Conservation (phyloP, 176 grass and related monocot species). For the Juncus effusus region DNA sequence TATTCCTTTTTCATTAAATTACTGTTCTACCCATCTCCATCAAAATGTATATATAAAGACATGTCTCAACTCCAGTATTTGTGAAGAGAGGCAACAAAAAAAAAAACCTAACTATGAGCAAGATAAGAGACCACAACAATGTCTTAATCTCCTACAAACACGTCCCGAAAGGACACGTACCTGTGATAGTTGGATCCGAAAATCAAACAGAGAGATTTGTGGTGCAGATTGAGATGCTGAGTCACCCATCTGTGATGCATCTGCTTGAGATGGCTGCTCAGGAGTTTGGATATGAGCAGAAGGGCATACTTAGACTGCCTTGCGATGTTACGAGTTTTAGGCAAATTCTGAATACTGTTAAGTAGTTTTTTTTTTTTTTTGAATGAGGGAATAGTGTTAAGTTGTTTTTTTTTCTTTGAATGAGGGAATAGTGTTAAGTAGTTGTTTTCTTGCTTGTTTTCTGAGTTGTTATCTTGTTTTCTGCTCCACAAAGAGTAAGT, state of each 20-base stretch:
- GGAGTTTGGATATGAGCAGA: slow-evolving; percentile 61
- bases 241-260: slow-evolving; percentile 35
- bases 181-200: slow-evolving; percentile 38
- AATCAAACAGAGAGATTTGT: slow-evolving; percentile 39
- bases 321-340: slow-evolving; percentile 42
- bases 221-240: slow-evolving; percentile 45
- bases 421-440: neutral
- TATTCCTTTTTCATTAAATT: too few species aligned
- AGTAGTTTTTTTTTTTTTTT: neutral
- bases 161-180: slow-evolving; percentile 51
- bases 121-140: too few species aligned
- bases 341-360: slow-evolving; percentile 27
- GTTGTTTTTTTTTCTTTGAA: too few species aligned
- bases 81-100: too few species aligned
- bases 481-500: too few species aligned
- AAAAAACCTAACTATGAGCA: too few species aligned
- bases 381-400: too few species aligned
- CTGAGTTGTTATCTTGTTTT: too few species aligned
- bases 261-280: slow-evolving; percentile 47
- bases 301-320: slow-evolving; percentile 53
- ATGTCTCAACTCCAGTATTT: too few species aligned
- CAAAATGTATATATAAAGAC: too few species aligned
- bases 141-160: too few species aligned
- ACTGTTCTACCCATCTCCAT: too few species aligned
- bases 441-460: neutral